A percentile compares a stretch with the other conserved stretches of the same genome.
These are phyloP conservation scores for Hypsizygus marmoreus DNA, from an alignment of 768 basidiomycete genomes.

Conservation along the genomic window DNA sequence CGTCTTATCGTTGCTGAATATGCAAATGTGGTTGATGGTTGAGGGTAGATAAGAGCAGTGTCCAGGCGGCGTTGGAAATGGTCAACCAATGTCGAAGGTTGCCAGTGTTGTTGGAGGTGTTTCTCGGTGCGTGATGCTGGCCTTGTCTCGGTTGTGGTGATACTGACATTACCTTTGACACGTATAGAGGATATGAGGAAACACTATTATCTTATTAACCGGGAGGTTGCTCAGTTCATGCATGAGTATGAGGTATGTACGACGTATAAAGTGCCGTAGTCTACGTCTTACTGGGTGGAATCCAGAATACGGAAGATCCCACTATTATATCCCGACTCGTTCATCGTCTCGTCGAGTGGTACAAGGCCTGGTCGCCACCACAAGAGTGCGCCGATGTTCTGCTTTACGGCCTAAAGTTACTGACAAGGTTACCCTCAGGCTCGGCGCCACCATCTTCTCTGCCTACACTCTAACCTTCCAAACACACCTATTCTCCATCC, in stretches of 20 bases:
- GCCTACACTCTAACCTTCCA: constrained; percentile 73
- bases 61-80: constrained; percentile 58
- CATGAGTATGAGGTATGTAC: constrained; percentile 57
- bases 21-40: constrained; percentile 7
- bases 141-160: background rate
- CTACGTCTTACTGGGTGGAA: background rate
- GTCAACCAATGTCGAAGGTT: constrained; percentile 62
- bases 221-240: constrained; percentile 64
- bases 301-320: constrained; percentile 48
- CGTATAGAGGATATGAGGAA: constrained; percentile 66
- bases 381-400: constrained; percentile 49
- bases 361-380: constrained; percentile 71
- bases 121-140: constrained; percentile 55
- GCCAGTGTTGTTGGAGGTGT: constrained; percentile 66
- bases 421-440: constrained; percentile 37
- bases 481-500: constrained; percentile 69
- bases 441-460: constrained; percentile 59
- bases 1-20: constrained; percentile 5
- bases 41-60: constrained; percentile 44
- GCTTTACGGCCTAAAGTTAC: background rate
- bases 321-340: constrained; percentile 56
- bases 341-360: constrained; percentile 68
- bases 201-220: constrained; percentile 56
- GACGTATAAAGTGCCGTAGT: background rate
- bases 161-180: background rate